Conservation (phyloP, 1,139 yeast genomes). For the Taphrina sp. region DNA sequence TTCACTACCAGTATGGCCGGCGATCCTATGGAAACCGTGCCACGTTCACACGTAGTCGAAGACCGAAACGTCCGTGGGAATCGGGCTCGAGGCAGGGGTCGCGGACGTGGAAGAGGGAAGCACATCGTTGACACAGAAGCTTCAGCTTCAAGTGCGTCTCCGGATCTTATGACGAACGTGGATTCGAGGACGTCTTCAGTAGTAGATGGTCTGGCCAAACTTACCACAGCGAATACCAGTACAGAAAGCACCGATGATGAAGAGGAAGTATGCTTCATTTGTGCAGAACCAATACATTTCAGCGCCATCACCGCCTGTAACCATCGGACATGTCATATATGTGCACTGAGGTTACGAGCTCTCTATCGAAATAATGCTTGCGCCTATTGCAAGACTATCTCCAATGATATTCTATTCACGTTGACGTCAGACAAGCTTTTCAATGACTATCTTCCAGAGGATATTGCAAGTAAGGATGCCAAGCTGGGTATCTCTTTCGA, state of each 20-base stretch:
- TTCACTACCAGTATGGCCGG: too few relatives aligned
- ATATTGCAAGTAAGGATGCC: slow-evolving; percentile 43
- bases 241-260: too few relatives aligned
- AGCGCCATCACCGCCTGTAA: slow-evolving; percentile 79
- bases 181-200: too few relatives aligned
- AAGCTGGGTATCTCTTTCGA: slow-evolving; percentile 45
- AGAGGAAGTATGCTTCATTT: slow-evolving; percentile 65
- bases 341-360: slow-evolving; percentile 81
- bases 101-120: slow-evolving; percentile 7
- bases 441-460: slow-evolving; percentile 46
- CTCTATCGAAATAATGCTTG: slow-evolving; percentile 72
- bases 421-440: slow-evolving; percentile 50
- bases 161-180: too few relatives aligned
- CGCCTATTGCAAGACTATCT: slow-evolving; percentile 70
- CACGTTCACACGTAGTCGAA: too few relatives aligned
- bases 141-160: too few relatives aligned
- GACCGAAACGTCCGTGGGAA: not conserved
- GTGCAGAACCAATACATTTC: slow-evolving; percentile 67
- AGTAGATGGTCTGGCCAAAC: too few relatives aligned
- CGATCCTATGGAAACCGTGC: too few relatives aligned
- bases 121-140: too few relatives aligned
- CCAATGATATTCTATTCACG: slow-evolving; percentile 59
- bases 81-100: not conserved
- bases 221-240: too few relatives aligned
- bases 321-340: slow-evolving; percentile 77